phyloP scores from a whole-genome alignment of 1,284 basidiomycete species.

The Takashimella tepidaria region DNA sequence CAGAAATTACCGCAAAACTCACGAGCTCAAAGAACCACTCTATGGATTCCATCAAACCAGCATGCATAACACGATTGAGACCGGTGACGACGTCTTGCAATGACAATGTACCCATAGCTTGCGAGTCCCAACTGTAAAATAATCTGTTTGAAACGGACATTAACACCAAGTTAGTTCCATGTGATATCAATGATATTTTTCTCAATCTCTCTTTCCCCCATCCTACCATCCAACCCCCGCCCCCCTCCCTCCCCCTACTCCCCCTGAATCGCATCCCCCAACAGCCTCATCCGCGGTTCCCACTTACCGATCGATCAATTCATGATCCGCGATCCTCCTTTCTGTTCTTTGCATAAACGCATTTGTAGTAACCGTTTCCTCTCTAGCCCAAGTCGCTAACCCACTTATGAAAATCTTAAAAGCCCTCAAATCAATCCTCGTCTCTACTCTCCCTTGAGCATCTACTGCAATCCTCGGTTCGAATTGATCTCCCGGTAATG shows the following conservation, averaged over 20 bases:
- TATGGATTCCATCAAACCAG: conserved; percentile 95
- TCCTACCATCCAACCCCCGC: neutral
- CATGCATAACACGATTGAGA: conserved; percentile 86
- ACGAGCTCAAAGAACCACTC: conserved; percentile 94
- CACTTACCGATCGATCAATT: conserved; percentile 49
- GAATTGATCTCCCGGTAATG: conserved; percentile 31
- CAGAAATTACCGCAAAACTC: conserved; percentile 16
- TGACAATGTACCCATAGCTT: conserved; percentile 74
- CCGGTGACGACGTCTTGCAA: conserved; percentile 86
- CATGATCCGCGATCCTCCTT: conserved; percentile 50
- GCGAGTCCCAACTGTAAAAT: conserved; percentile 86
- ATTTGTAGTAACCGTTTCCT: conserved; percentile 88
- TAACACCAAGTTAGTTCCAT: too few species aligned
- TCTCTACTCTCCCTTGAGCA: conserved; percentile 70
- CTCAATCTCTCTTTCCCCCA: conserved; percentile 50
- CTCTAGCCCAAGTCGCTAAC: conserved; percentile 91
- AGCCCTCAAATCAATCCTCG: conserved; percentile 76
- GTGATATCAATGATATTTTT: too few species aligned
- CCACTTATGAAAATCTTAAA: conserved; percentile 88
- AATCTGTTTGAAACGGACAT: conserved; percentile 72
- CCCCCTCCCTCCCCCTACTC: conserved; percentile 51
- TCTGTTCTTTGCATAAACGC: conserved; percentile 70
- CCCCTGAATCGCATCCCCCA: too few species aligned
- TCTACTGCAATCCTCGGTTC: conserved; percentile 43
- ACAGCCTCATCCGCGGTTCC: too few species aligned